These are phyloP conservation scores for Mucuna pruriens DNA, from an alignment of 306 rosid genomes.

Conservation along the genomic window DNA sequence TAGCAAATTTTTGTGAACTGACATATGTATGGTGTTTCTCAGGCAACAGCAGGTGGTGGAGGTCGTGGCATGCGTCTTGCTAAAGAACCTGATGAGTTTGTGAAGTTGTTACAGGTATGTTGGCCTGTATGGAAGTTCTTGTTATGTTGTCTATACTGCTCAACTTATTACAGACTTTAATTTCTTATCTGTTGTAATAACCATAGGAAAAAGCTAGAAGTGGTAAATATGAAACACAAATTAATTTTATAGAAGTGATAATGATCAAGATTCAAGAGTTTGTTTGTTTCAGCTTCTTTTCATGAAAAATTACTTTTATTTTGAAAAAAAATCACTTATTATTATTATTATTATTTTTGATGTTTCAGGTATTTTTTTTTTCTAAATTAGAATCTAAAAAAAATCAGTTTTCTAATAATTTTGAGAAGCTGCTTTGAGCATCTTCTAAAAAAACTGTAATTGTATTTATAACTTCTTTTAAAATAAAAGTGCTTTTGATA, in stretches of 20 bases:
- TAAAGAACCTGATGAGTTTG: conserved; percentile 94
- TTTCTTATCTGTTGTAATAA: conserved; percentile 16
- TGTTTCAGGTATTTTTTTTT: not conserved
- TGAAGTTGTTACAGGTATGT: conserved; percentile 92
- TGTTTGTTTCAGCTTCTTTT: not conserved
- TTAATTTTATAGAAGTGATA: not conserved
- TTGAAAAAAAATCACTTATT: not conserved
- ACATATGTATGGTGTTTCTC: conserved; percentile 43
- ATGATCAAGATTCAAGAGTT: not conserved
- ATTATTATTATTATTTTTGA: not conserved
- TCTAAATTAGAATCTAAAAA: not conserved
- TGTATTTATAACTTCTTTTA: not conserved
- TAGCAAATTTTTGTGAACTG: conserved; percentile 45
- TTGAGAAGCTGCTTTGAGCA: not conserved
- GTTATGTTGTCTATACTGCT: not conserved
- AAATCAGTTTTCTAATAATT: not conserved
- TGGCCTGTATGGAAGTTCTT: conserved; percentile 23
- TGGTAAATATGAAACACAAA: not conserved
- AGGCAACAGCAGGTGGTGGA: conserved; percentile 99
- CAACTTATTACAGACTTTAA: conserved; percentile 2
- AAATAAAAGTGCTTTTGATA: not conserved
- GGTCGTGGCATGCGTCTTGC: conserved; percentile 99
- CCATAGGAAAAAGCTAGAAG: not conserved
- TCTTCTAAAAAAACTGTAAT: not conserved
- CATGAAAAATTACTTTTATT: not conserved